Evolutionary conservation across 2,329 filamentous ascomycete species (phyloP).

Genomic region (Stachybotrys chlorohalonatus): DNA sequence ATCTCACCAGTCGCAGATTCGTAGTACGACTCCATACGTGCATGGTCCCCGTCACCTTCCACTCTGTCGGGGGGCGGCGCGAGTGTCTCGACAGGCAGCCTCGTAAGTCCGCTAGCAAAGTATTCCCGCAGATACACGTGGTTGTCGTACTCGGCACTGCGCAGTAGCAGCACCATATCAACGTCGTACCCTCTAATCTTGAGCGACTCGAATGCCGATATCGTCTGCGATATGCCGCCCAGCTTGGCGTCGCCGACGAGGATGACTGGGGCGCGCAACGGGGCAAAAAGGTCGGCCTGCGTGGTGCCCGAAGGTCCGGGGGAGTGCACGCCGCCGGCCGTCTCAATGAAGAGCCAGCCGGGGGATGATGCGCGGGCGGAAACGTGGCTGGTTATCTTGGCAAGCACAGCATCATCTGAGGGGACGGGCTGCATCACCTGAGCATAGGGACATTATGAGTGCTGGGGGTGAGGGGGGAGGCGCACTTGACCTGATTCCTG

Average conservation of each 20-base stretch:
- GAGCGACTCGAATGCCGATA: constrained; percentile 72
- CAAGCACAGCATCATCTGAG: constrained; percentile 40
- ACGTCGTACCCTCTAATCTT: constrained; percentile 72
- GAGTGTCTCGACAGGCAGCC: constrained; percentile 23
- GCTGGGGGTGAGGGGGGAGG: not conserved
- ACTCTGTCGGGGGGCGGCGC: constrained; percentile 43
- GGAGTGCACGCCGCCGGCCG: constrained; percentile 74
- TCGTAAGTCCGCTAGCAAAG: constrained; percentile 33
- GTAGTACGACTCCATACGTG: too few species aligned
- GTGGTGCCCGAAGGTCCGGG: constrained; percentile 67
- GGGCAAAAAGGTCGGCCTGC: constrained; percentile 70
- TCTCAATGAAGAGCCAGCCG: constrained; percentile 66
- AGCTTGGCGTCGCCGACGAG: constrained; percentile 67
- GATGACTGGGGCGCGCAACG: constrained; percentile 63
- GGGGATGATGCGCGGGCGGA: constrained; percentile 33
- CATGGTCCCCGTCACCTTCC: too few species aligned
- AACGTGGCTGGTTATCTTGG: constrained; percentile 28
- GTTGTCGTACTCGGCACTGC: constrained; percentile 58
- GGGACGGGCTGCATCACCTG: not conserved
- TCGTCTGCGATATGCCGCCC: constrained; percentile 72
- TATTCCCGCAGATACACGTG: constrained; percentile 58
- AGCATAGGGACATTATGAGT: not conserved
- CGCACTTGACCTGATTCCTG: constrained; percentile 32
- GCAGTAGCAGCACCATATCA: constrained; percentile 59
- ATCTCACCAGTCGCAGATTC: too few species aligned